Percentiles rank a stretch among this genome's conserved stretches.
phyloP scores from a whole-genome alignment of 1,139 yeast genomes.

The Barnettozyma hawaiiensis region DNA sequence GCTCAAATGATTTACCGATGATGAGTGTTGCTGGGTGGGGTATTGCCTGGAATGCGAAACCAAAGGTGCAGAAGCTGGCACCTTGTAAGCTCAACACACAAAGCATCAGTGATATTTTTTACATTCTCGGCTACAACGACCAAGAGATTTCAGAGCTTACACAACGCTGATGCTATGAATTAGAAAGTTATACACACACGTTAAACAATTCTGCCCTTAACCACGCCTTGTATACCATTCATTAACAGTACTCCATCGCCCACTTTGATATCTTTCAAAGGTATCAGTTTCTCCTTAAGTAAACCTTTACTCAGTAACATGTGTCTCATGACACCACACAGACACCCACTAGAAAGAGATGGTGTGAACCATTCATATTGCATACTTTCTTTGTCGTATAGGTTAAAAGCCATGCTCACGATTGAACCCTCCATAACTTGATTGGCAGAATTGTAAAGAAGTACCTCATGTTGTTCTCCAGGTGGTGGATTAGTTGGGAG shows the following conservation, averaged over 20 bases:
- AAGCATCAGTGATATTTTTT: conserved; percentile 65
- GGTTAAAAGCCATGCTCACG: conserved; percentile 67
- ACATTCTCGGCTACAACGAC: conserved; percentile 73
- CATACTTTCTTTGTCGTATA: conserved; percentile 23
- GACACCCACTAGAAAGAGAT: conserved; percentile 64
- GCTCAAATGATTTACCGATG: conserved; percentile 93
- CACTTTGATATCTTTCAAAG: conserved; percentile 38
- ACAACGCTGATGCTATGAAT: conserved; percentile 2
- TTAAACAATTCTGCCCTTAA: conserved; percentile 46
- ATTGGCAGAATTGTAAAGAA: conserved; percentile 55
- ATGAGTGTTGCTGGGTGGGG: conserved; percentile 93
- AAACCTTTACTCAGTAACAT: conserved; percentile 50
- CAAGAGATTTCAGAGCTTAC: conserved; percentile 40
- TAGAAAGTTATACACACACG: not conserved
- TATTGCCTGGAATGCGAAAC: conserved; percentile 96
- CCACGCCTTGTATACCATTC: conserved; percentile 82
- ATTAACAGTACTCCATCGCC: conserved; percentile 70
- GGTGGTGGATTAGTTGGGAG: conserved; percentile 28
- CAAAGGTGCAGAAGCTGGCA: conserved; percentile 76
- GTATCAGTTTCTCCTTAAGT: conserved; percentile 50
- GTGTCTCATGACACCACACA: conserved; percentile 79
- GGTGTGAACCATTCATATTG: conserved; percentile 75
- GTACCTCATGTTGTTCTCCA: conserved; percentile 49
- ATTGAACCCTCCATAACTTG: conserved; percentile 81
- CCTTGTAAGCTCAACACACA: conserved; percentile 75